Conservation (phyloP, 768 basidiomycete genomes). For the Tylopilus sp. region DNA sequence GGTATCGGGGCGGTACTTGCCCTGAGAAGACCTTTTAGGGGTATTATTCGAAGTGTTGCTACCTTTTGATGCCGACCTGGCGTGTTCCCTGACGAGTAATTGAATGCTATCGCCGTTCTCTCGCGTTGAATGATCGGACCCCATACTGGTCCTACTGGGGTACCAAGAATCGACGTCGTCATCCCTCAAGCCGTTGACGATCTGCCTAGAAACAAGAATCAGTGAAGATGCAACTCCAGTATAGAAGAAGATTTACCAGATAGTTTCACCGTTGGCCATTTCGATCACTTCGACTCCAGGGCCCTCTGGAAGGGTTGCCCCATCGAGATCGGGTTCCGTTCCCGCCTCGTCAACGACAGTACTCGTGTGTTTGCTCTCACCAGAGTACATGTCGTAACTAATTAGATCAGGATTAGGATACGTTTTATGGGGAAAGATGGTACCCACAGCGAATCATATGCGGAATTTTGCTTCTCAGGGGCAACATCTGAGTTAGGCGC, state of each 20-base stretch:
- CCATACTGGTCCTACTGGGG: slow-evolving; percentile 64
- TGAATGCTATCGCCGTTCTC: slow-evolving; percentile 55
- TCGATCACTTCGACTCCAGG: slow-evolving; percentile 78
- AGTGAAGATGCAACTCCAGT: not conserved
- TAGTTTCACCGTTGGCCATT: slow-evolving; percentile 82
- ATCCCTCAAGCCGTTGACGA: slow-evolving; percentile 80
- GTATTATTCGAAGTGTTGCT: slow-evolving; percentile 58
- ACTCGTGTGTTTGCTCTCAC: slow-evolving; percentile 45
- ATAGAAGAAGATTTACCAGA: slow-evolving; percentile 55
- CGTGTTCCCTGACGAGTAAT: slow-evolving; percentile 75
- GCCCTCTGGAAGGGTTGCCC: slow-evolving; percentile 38
- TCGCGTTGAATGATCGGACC: slow-evolving; percentile 63
- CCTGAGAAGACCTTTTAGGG: slow-evolving; percentile 54
- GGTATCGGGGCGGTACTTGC: slow-evolving; percentile 71
- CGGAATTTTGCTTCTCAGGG: slow-evolving; percentile 64
- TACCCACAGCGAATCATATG: slow-evolving; percentile 78
- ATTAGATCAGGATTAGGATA: slow-evolving; percentile 21
- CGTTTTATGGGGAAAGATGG: slow-evolving; percentile 11
- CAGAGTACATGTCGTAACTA: slow-evolving; percentile 80
- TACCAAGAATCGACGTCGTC: slow-evolving; percentile 70
- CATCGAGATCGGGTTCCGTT: slow-evolving; percentile 18
- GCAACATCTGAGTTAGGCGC: slow-evolving; percentile 37
- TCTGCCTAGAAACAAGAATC: slow-evolving; percentile 45
- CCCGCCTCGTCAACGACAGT: slow-evolving; percentile 35
- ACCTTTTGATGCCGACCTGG: slow-evolving; percentile 60